Percentiles rank a stretch among this genome's conserved stretches.
Evolutionary conservation across 2,329 filamentous ascomycete genomes (phyloP).

Genomic region (Fusarium nygamai): DNA sequence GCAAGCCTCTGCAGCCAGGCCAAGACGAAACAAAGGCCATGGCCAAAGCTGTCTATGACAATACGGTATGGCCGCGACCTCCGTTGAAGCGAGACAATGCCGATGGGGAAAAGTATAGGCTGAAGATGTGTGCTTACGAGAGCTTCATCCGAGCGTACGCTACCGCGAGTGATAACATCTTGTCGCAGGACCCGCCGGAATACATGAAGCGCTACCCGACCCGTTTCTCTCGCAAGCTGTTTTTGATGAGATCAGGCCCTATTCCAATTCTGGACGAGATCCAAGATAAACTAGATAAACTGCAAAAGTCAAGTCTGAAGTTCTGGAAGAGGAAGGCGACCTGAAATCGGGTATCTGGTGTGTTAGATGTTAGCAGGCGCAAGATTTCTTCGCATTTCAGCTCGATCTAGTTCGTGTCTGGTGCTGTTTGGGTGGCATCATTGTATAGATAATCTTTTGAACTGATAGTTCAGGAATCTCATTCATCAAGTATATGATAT

Average conservation of each 20-base stretch:
- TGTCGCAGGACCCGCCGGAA: background rate
- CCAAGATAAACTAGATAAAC: background rate
- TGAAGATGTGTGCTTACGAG: background rate
- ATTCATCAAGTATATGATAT: slow-evolving; percentile 24
- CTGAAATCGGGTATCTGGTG: background rate
- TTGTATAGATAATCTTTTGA: slow-evolving; percentile 6
- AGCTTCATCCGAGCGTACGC: background rate
- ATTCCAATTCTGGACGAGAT: background rate
- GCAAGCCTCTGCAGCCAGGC: background rate
- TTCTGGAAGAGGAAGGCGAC: background rate
- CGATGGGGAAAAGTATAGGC: background rate
- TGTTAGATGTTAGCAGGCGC: background rate
- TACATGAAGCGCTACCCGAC: background rate
- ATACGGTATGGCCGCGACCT: slow-evolving; percentile 27
- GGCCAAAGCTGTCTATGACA: background rate
- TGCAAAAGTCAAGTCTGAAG: background rate
- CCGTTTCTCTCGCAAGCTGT: background rate
- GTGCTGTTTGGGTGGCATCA: background rate
- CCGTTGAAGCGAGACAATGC: background rate
- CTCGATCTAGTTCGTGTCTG: background rate
- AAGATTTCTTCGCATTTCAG: background rate
- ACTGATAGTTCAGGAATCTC: slow-evolving; percentile 10
- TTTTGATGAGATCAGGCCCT: background rate
- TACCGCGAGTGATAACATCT: background rate
- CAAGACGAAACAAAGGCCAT: background rate